Conservation (phyloP, 495 filamentous ascomycete species). For the Penicillium egyptiacum region DNA sequence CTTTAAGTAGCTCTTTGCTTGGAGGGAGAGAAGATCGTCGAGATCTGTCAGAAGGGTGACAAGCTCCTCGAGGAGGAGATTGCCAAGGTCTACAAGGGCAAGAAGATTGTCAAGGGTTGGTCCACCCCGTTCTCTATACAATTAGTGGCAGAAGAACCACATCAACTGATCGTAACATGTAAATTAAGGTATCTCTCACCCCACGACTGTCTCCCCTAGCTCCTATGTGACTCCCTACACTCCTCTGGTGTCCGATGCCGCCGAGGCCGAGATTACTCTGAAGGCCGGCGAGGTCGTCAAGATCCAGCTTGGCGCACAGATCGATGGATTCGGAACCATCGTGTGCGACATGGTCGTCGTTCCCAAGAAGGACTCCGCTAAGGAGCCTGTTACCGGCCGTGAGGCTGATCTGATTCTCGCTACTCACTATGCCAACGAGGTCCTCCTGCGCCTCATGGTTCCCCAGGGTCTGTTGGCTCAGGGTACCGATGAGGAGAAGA, state of each 20-base stretch:
- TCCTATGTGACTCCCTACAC: slow-evolving; percentile 97
- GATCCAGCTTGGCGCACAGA: slow-evolving; percentile 96
- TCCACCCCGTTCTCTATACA: slow-evolving; percentile 5
- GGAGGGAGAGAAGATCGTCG: slow-evolving; percentile 86
- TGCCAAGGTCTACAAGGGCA: slow-evolving; percentile 95
- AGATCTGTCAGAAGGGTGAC: slow-evolving; percentile 93
- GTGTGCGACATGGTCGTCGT: slow-evolving; percentile 90
- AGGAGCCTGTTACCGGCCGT: slow-evolving; percentile 64
- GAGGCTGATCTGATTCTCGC: slow-evolving; percentile 86
- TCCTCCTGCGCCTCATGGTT: slow-evolving; percentile 85
- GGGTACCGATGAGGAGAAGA: slow-evolving; percentile 90
- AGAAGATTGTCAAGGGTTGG: slow-evolving; percentile 88
- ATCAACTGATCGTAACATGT: slow-evolving; percentile 21
- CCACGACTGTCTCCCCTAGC: slow-evolving; percentile 91
- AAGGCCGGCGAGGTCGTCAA: slow-evolving; percentile 86
- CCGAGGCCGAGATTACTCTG: slow-evolving; percentile 75
- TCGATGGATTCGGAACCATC: slow-evolving; percentile 95
- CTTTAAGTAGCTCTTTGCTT: slow-evolving; percentile 63
- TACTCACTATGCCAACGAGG: slow-evolving; percentile 92
- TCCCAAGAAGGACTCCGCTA: slow-evolving; percentile 52
- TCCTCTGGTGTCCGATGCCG: slow-evolving; percentile 76
- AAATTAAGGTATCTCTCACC: slow-evolving; percentile 75
- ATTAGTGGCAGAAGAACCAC: background rate
- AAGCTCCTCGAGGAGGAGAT: slow-evolving; percentile 91
- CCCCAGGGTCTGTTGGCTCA: slow-evolving; percentile 80